Evolutionary conservation across 108 stramenopile genomes (phyloP).

Genomic region (Epithemia pelagica): DNA sequence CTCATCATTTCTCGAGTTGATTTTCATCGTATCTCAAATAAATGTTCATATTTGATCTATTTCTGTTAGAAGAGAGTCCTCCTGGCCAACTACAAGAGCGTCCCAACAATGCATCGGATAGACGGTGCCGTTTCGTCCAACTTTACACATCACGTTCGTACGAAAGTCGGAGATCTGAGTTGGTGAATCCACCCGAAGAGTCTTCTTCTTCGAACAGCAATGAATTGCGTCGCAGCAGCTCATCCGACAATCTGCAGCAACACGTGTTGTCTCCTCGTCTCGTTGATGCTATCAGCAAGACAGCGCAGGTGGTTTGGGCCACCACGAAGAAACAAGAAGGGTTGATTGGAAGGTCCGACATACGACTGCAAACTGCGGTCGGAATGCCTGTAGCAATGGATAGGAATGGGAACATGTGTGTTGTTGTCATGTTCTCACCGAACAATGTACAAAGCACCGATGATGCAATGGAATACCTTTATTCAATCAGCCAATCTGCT

Average conservation of each 20-base stretch:
- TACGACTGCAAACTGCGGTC: slow-evolving; percentile 93
- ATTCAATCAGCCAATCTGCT: slow-evolving; percentile 73
- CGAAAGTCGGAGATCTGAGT: slow-evolving; percentile 66
- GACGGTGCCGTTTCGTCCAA: slow-evolving; percentile 81
- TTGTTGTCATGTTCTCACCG: slow-evolving; percentile 89
- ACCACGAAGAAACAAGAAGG: slow-evolving; percentile 82
- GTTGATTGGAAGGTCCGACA: slow-evolving; percentile 85
- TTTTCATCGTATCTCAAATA: no score
- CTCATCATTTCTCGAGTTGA: no score
- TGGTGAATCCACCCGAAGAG: slow-evolving; percentile 64
- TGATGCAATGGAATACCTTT: slow-evolving; percentile 81
- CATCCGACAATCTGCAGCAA: slow-evolving; percentile 28
- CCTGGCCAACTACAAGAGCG: no score
- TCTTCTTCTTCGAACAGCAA: slow-evolving; percentile 7
- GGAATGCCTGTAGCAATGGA: slow-evolving; percentile 93
- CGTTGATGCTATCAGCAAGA: slow-evolving; percentile 87
- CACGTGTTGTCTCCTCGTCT: slow-evolving; percentile 84
- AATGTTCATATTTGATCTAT: no score
- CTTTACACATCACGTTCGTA: slow-evolving; percentile 92
- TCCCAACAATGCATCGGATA: no score
- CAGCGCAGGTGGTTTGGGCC: slow-evolving; percentile 94
- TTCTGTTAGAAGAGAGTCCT: no score
- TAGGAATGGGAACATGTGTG: slow-evolving; percentile 77
- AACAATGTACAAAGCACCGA: slow-evolving; percentile 74
- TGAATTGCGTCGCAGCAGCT: slow-evolving; percentile 22